Conservation (phyloP, 2,329 filamentous ascomycete genomes). For the Camillea tinctor region DNA sequence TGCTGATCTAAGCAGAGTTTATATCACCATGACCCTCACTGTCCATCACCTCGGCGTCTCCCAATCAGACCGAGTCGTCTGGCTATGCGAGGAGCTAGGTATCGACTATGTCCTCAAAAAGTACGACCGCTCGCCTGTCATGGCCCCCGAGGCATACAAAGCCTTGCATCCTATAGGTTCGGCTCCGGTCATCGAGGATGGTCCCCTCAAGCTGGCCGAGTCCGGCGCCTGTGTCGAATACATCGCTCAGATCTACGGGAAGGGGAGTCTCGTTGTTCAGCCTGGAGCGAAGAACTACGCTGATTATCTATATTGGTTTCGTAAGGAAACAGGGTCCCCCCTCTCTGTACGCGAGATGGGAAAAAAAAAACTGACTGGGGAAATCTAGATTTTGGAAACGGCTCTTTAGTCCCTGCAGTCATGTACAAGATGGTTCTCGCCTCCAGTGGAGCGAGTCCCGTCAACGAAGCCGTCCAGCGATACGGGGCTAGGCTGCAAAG, state of each 20-base stretch:
- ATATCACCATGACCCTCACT: conserved; percentile 16
- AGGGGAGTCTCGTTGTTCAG: conserved; percentile 46
- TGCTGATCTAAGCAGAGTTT: not conserved
- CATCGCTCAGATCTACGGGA: conserved; percentile 53
- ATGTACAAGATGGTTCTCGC: conserved; percentile 37
- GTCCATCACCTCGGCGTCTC: conserved; percentile 56
- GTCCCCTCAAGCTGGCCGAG: conserved; percentile 55
- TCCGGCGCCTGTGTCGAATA: conserved; percentile 61
- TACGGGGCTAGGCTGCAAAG: conserved; percentile 34
- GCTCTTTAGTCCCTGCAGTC: conserved; percentile 41
- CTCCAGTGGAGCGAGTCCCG: conserved; percentile 29
- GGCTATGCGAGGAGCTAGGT: conserved; percentile 63
- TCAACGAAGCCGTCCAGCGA: conserved; percentile 31
- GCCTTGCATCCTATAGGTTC: conserved; percentile 49
- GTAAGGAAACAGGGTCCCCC: conserved; percentile 6
- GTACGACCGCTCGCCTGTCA: conserved; percentile 33
- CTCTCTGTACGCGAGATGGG: not conserved
- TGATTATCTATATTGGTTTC: conserved; percentile 65
- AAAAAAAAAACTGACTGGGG: conserved; percentile 3
- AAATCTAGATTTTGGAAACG: conserved; percentile 48
- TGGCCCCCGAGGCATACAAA: conserved; percentile 40
- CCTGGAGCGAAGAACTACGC: conserved; percentile 50
- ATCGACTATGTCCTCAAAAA: conserved; percentile 45
- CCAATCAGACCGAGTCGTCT: conserved; percentile 63
- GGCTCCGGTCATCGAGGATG: conserved; percentile 61